These are phyloP conservation scores for Nyssa sinensis DNA, from an alignment of 148 eudicot genomes.

Conservation along the genomic window DNA sequence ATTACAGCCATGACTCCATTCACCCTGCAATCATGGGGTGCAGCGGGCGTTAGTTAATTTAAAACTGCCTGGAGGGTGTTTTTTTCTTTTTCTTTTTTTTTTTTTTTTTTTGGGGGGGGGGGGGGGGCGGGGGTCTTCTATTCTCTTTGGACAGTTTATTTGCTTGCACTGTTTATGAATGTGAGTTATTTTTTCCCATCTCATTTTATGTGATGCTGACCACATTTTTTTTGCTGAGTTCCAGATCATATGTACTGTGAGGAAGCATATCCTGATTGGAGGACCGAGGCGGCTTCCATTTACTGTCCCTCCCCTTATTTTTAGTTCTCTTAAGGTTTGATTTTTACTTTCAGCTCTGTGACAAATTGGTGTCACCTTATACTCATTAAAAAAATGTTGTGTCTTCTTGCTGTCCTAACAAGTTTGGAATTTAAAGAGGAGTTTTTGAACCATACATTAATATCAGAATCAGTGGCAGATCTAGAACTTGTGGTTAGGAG, in stretches of 20 bases:
- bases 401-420: too few species aligned
- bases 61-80: too few species aligned
- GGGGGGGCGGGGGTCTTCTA: background rate
- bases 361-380: background rate
- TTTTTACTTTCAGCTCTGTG: conserved; percentile 16
- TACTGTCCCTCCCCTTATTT: conserved; percentile 89
- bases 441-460: background rate
- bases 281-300: conserved; percentile 80
- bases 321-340: conserved; percentile 79
- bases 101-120: background rate
- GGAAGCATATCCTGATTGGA: conserved; percentile 79
- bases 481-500: too few species aligned
- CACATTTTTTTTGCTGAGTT: conserved; percentile 23
- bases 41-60: too few species aligned
- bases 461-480: background rate
- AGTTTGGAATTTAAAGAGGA: conserved; percentile 1
- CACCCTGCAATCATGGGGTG: too few species aligned
- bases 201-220: conserved; percentile 15
- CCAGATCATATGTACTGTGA: conserved; percentile 82
- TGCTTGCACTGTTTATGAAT: conserved; percentile 1
- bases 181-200: conserved; percentile 6
- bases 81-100: background rate
- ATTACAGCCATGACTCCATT: too few species aligned
- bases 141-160: conserved; percentile 1
- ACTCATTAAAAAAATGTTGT: too few species aligned